Conservation (phyloP, 805 yeast genomes). For the Lipomyces starkeyi region DNA sequence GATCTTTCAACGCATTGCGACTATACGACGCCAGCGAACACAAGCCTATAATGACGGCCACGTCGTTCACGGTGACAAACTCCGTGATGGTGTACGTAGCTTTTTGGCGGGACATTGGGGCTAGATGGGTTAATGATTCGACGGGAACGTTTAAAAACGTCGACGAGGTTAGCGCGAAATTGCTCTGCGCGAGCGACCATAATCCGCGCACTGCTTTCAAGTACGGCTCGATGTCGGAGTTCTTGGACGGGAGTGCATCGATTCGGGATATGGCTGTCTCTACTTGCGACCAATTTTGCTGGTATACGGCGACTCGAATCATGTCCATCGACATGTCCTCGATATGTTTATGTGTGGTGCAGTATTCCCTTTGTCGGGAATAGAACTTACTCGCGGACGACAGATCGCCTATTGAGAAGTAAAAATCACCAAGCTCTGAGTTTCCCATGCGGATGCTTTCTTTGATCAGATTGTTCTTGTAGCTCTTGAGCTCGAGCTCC, state of each 20-base stretch:
- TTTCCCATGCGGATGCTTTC: slow-evolving; percentile 37
- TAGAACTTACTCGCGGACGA: slow-evolving; percentile 27
- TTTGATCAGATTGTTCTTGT: slow-evolving; percentile 34
- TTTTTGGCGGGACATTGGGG: slow-evolving; percentile 3
- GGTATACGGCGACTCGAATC: slow-evolving; percentile 30
- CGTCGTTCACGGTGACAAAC: slow-evolving; percentile 26
- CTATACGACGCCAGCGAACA: slow-evolving; percentile 31
- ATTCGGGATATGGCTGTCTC: slow-evolving; percentile 24
- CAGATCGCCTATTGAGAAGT: slow-evolving; percentile 28
- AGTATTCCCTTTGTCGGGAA: slow-evolving; percentile 32
- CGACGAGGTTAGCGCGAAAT: slow-evolving; percentile 21
- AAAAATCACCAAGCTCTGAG: slow-evolving; percentile 33
- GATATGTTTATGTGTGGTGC: slow-evolving; percentile 35
- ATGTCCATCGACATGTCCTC: slow-evolving; percentile 33
- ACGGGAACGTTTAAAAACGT: slow-evolving; percentile 15
- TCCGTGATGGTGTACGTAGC: slow-evolving; percentile 19
- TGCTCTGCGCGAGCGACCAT: slow-evolving; percentile 17
- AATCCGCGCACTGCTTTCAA: slow-evolving; percentile 25
- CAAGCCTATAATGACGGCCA: slow-evolving; percentile 29
- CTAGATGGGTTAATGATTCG: slow-evolving; percentile 10
- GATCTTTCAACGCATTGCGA: slow-evolving; percentile 21
- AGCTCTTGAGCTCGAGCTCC: slow-evolving; percentile 35
- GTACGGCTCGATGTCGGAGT: slow-evolving; percentile 21
- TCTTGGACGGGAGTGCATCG: slow-evolving; percentile 25
- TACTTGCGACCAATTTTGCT: slow-evolving; percentile 31